A percentile compares a stretch with the other conserved stretches of the same genome.
phyloP scores from a whole-genome alignment of 164 flowering plant genomes.

The Tinospora cordifolia region DNA sequence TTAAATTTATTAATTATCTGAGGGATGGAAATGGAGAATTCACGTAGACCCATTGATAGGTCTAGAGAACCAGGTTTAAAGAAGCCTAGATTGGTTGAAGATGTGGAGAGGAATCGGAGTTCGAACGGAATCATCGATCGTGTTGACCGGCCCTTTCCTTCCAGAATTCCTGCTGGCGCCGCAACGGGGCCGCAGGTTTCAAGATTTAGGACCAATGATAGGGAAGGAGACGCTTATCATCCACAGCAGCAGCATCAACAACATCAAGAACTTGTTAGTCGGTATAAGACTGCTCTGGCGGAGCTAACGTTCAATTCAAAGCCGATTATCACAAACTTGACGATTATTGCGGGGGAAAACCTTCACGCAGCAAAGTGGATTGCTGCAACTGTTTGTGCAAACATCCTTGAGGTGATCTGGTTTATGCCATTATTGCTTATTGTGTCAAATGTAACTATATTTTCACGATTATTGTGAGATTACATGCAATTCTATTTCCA shows the following conservation, averaged over 20 bases:
- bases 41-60: conserved; percentile 75
- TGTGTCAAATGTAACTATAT: conserved; percentile 19
- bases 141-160: not conserved
- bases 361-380: conserved; percentile 75
- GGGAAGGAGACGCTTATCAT: conserved; percentile 34
- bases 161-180: conserved; percentile 5
- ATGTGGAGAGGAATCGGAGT: conserved; percentile 23
- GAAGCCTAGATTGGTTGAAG: conserved; percentile 58
- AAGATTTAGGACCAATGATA: conserved; percentile 26
- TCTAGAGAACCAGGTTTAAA: conserved; percentile 60
- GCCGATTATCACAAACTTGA: conserved; percentile 90
- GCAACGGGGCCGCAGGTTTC: conserved; percentile 10
- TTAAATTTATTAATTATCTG: conserved; percentile 6
- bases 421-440: conserved; percentile 14
- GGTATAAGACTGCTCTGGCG: conserved; percentile 75
- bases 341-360: conserved; percentile 94
- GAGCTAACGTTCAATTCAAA: conserved; percentile 94
- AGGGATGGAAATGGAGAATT: conserved; percentile 64
- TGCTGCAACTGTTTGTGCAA: conserved; percentile 53
- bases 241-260: conserved; percentile 34
- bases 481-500: not conserved
- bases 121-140: conserved; percentile 23
- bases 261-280: conserved; percentile 62
- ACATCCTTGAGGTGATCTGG: conserved; percentile 81
- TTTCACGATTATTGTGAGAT: conserved; percentile 3